phyloP scores from a whole-genome alignment of 1,284 basidiomycete species.

The Peniophora sp. region DNA sequence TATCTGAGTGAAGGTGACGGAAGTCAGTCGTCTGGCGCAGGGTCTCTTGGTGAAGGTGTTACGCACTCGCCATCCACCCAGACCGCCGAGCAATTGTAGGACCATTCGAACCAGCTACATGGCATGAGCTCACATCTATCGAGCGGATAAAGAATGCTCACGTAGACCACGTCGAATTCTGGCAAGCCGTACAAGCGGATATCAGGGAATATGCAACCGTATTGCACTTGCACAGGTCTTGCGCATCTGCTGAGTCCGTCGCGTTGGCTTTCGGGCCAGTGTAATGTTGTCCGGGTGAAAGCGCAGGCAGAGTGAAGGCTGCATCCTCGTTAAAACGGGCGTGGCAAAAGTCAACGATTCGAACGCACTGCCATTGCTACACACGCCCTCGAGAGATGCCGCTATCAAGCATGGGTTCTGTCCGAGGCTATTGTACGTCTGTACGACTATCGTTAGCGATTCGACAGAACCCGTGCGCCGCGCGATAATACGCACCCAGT shows the following conservation, averaged over 20 bases:
- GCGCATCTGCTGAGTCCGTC: constrained; percentile 15
- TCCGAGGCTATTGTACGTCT: constrained; percentile 29
- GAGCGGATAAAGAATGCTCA: neutral
- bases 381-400: constrained; percentile 31
- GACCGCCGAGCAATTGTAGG: constrained; percentile 21
- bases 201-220: constrained; percentile 27
- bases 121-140: constrained; percentile 19
- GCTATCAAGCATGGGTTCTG: constrained; percentile 41
- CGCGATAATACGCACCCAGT: constrained; percentile 7
- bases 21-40: neutral
- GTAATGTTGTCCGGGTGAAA: constrained; percentile 27
- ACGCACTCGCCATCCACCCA: constrained; percentile 3
- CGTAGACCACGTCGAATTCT: constrained; percentile 14
- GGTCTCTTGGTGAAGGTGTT: neutral
- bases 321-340: neutral
- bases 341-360: neutral
- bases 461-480: too few species aligned
- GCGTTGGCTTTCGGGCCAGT: constrained; percentile 20
- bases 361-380: constrained; percentile 12
- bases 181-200: constrained; percentile 31
- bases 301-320: constrained; percentile 18
- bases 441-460: too few species aligned
- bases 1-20: constrained; percentile 15
- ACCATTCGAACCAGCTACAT: constrained; percentile 19
- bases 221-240: constrained; percentile 24